Percentiles rank a stretch among this genome's conserved stretches.
Conservation (phyloP, 2,329 filamentous ascomycete genomes). For the Aspergillus bombycis region DNA sequence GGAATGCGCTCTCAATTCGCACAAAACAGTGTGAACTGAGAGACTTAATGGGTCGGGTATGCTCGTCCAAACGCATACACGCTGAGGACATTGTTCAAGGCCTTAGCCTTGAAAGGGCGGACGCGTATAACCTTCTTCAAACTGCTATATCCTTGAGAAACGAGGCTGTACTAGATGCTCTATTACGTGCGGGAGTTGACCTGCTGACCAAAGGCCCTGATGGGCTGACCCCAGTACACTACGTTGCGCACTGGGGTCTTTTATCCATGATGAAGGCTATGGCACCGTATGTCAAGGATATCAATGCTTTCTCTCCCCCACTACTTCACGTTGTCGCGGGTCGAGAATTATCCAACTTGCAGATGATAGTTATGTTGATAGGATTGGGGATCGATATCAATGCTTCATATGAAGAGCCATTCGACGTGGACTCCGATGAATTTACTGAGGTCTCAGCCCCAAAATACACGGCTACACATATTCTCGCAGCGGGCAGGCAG, state of each 20-base stretch:
- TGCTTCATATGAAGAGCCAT: not conserved
- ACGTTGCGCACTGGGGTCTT: not conserved
- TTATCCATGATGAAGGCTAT: not conserved
- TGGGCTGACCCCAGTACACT: not conserved
- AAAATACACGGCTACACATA: not conserved
- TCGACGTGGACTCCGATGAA: too few relatives aligned
- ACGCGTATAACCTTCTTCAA: not conserved
- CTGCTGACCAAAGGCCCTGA: not conserved
- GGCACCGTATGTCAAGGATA: not conserved
- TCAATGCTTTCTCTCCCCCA: not conserved
- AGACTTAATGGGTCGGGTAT: not conserved
- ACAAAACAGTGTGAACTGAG: not conserved
- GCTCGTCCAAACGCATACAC: not conserved
- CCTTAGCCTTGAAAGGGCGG: not conserved
- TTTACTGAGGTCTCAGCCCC: not conserved
- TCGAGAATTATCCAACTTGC: not conserved
- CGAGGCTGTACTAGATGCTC: not conserved
- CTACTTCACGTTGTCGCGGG: not conserved
- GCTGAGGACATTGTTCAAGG: not conserved
- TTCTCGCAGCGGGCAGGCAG: not conserved
- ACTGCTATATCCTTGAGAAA: not conserved
- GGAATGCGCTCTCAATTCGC: not conserved
- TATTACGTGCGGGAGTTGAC: not conserved
- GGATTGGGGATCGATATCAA: not conserved
- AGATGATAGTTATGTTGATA: not conserved